Evolutionary conservation across 1,284 basidiomycete species (phyloP).

Genomic region (Porogramme epimiltina): DNA sequence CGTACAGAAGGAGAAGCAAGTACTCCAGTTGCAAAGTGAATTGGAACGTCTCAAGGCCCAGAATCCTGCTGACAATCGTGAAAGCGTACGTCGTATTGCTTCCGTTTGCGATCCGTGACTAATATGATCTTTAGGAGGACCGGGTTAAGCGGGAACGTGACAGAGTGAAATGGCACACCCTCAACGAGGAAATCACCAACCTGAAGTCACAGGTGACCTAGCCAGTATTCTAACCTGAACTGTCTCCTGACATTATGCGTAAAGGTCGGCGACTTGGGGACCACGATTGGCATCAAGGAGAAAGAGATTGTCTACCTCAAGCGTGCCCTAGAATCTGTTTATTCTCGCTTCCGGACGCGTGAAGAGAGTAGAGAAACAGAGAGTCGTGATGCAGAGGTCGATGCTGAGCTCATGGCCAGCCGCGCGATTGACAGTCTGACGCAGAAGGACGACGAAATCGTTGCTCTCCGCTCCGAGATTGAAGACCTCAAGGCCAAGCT

Average conservation of each 20-base stretch:
- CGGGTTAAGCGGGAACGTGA: slow-evolving; percentile 78
- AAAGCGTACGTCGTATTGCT: slow-evolving; percentile 49
- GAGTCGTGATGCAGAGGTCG: slow-evolving; percentile 51
- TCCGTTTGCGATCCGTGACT: slow-evolving; percentile 2
- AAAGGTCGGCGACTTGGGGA: slow-evolving; percentile 61
- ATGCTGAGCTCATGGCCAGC: slow-evolving; percentile 72
- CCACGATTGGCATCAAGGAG: slow-evolving; percentile 52
- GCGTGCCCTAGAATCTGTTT: slow-evolving; percentile 83
- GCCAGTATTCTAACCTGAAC: slow-evolving; percentile 1
- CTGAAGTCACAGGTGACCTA: slow-evolving; percentile 77
- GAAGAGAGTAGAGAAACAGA: slow-evolving; percentile 46
- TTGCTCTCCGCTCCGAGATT: slow-evolving; percentile 52
- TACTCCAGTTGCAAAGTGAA: slow-evolving; percentile 72
- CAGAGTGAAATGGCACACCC: slow-evolving; percentile 68
- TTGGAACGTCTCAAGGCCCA: slow-evolving; percentile 64
- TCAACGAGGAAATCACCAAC: slow-evolving; percentile 78
- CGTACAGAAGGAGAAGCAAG: slow-evolving; percentile 84
- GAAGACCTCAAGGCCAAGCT: slow-evolving; percentile 53
- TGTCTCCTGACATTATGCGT: neutral
- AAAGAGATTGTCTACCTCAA: slow-evolving; percentile 81
- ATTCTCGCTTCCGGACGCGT: slow-evolving; percentile 68
- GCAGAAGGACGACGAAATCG: slow-evolving; percentile 73
- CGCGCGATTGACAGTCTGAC: slow-evolving; percentile 71
- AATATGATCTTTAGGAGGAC: slow-evolving; percentile 59
- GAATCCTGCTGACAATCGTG: slow-evolving; percentile 55